phyloP scores from a whole-genome alignment of 495 filamentous ascomycete genomes.

The Xylaria bambusicola region DNA sequence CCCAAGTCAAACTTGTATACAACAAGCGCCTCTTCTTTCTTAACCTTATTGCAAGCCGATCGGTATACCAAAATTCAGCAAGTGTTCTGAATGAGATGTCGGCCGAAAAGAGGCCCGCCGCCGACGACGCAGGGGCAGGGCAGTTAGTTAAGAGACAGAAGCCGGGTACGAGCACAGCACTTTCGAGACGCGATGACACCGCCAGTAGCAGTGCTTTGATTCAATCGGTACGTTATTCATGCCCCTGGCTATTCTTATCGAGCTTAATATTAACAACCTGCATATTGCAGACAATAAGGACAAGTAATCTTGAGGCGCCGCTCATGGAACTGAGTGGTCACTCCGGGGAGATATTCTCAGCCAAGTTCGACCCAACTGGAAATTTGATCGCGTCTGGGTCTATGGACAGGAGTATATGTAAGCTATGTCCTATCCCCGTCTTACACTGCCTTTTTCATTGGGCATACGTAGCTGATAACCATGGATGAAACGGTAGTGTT shows the following conservation, averaged over 20 bases:
- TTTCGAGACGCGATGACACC: constrained; percentile 67
- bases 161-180: constrained; percentile 62
- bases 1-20: too few species aligned
- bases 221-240: constrained; percentile 67
- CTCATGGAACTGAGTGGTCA: constrained; percentile 92
- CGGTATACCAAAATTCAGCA: neutral
- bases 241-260: neutral
- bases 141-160: constrained; percentile 92
- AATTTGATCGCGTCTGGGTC: constrained; percentile 91
- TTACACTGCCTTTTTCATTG: neutral
- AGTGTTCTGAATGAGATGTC: constrained; percentile 60
- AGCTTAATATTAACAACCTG: constrained; percentile 18
- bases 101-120: constrained; percentile 84
- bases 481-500: constrained; percentile 61
- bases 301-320: constrained; percentile 84
- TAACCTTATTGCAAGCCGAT: neutral
- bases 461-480: neutral
- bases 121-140: constrained; percentile 73
- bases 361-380: constrained; percentile 84
- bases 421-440: constrained; percentile 27
- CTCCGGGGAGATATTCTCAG: constrained; percentile 82
- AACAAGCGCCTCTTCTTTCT: neutral
- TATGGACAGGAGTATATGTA: constrained; percentile 91
- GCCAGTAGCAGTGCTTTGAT: constrained; percentile 70
- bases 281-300: constrained; percentile 67